These are phyloP conservation scores for Funneliformis mosseae DNA, from an alignment of 192 early-diverging fungal genomes.

Conservation along the genomic window DNA sequence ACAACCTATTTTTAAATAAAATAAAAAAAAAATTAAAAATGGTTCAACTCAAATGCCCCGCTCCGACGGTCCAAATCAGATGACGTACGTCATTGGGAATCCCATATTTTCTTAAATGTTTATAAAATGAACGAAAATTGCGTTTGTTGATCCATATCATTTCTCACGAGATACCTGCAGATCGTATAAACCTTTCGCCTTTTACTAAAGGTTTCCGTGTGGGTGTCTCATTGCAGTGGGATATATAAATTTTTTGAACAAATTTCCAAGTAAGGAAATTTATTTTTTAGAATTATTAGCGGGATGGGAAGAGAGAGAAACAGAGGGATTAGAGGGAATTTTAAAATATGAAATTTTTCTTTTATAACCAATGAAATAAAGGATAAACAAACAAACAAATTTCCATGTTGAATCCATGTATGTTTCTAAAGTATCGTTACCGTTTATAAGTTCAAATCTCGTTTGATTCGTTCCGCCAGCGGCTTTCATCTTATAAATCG, in stretches of 20 bases:
- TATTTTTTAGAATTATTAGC: background rate
- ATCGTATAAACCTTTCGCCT: slow-evolving; percentile 1
- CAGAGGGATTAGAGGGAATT: background rate
- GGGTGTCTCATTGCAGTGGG: background rate
- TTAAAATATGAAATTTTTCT: background rate
- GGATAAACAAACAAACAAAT: too few relatives aligned
- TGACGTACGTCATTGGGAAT: background rate
- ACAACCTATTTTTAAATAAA: too few relatives aligned
- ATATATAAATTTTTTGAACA: background rate
- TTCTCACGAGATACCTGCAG: background rate
- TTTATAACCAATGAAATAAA: background rate
- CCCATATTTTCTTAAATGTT: background rate
- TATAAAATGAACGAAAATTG: background rate
- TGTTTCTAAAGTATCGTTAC: too few relatives aligned
- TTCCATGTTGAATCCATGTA: too few relatives aligned
- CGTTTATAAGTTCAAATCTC: too few relatives aligned
- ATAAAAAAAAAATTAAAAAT: too few relatives aligned
- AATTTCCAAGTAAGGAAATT: background rate
- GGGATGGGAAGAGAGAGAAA: background rate
- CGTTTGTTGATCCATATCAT: background rate
- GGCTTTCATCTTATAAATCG: too few relatives aligned
- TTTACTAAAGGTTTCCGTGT: slow-evolving; percentile 1
- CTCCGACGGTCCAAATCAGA: background rate
- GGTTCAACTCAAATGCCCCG: background rate
- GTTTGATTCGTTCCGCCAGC: too few relatives aligned